Evolutionary conservation across 257 asterid species (phyloP), one percentile per base, ranked within the genome.

Genomic region (Lycium barbarum): DNA sequence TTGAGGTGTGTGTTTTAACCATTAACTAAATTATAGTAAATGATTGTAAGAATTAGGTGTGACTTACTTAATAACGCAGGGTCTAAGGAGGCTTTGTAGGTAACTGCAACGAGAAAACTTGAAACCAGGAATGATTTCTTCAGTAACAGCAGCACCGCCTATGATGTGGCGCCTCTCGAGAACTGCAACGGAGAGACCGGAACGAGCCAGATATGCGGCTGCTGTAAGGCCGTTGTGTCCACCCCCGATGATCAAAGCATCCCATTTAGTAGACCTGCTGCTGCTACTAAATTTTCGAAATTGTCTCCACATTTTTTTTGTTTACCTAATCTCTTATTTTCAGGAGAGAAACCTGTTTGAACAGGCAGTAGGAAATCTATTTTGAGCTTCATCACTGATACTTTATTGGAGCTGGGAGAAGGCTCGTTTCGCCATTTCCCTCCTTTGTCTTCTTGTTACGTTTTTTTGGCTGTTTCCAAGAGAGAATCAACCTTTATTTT

Each of bases 131-230:
- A 96, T 67, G 81, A 96, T 90, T 83, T 96, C 99, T 88, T 96
- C 99, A 6, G 99, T 96, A 81, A 96, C 97, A 74, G 99, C 99
- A 5, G 98, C 99, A 79, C 99, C 99, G 7, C 99, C 99, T n/a
- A 96, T 88, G 61, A 96, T 55, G 88, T 92, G 97, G 88, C 99
- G 99, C 87, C 98, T 97, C 93, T 96, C 99, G 61, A 96, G 94
- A 81, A 96, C 98, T 79, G 98, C 98, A 73, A 94, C 99, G 7
- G 99, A 96, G 79, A 94, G 94, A n/a, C 99, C 99, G 45, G 97
- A 92, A 65, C 94, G 96, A 81, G 98, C 96, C 51, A 96, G 94
- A 91, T 96, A 96, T 54, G 99, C 98, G 81, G 99, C 98, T 43
- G 98, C 94, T 8, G 97, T 96, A 59, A 96, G 98, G 84, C 99